Base-by-base conservation (phyloP, 257 asterid genomes). In the Verbena officinalis region DNA sequence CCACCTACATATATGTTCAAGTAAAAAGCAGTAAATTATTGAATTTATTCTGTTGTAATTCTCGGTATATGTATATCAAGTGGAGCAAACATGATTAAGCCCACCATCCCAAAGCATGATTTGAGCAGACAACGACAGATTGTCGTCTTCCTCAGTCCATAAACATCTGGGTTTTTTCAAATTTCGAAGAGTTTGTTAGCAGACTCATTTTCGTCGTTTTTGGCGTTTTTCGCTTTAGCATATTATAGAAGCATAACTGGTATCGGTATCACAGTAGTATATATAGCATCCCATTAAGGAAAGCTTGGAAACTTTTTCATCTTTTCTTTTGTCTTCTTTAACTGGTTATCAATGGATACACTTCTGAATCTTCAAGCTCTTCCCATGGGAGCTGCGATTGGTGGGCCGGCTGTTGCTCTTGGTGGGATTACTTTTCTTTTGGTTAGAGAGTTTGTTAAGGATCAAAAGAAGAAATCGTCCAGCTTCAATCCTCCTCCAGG, bases 391-490 rank as follows among this genome's bases (percentile, higher is more conserved):
- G 82, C 82, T 66, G 83, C 80, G 3, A 55, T 84, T 30, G 88
- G 88, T 39, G 89, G 80, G 16, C 86, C 83, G 7, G 95, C 73
- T 30, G 83, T 87, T 56, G 89, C 84, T 17, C 64, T 86, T 36
- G 89, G 85, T 55, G 90, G 86, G 55, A 54, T 92, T 55, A 73
- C 92, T 4, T 50, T 82, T 46, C 80, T 74, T 81, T 74, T 87
- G 27, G 31, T 86, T 44, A 82, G 68, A 22, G 65, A 69, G 0
- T 80, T 78, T 65, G 68, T 73, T 0, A 19, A 76, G 66, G 74
- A 74, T 64, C 85, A 76, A 27, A 75, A 65, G 53, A 84, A 56
- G 72, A 74, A 68, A 77, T 76, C 85, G 69, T 59, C 83, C 40
- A 39, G 20, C 33, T 81, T 83, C 58, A 89, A 86, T 21, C 74